These are phyloP conservation scores for Pleurotus cornucopiae DNA, from an alignment of 768 basidiomycete species.

Conservation along the genomic window DNA sequence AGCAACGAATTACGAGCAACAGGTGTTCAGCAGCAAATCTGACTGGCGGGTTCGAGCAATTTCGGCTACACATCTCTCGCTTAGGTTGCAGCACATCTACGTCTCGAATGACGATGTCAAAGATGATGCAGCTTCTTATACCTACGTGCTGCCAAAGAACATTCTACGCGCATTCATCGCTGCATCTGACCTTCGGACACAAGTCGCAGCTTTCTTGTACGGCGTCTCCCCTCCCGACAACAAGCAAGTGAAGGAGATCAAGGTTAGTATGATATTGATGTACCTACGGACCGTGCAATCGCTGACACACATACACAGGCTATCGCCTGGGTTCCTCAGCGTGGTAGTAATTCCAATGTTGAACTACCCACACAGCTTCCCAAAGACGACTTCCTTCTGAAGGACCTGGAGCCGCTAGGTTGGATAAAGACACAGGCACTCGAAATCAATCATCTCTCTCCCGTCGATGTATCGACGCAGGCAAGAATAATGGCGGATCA, in stretches of 20 bases:
- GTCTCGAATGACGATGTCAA: constrained; percentile 99
- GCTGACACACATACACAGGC: constrained; percentile 38
- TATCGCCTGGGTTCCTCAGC: constrained; percentile 95
- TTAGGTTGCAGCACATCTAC: constrained; percentile 97
- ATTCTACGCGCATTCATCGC: constrained; percentile 90
- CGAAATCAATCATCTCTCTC: constrained; percentile 89
- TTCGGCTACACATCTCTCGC: constrained; percentile 91
- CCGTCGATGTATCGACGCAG: constrained; percentile 90
- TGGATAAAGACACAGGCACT: constrained; percentile 97
- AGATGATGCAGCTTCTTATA: constrained; percentile 92
- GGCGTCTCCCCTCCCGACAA: constrained; percentile 93
- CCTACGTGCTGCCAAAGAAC: constrained; percentile 97
- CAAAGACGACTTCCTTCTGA: constrained; percentile 90
- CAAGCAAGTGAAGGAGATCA: constrained; percentile 98
- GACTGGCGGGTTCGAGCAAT: constrained; percentile 99
- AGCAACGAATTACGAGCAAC: constrained; percentile 97
- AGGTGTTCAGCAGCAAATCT: constrained; percentile 98
- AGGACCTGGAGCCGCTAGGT: constrained; percentile 91
- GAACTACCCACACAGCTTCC: constrained; percentile 89
- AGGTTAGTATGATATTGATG: constrained; percentile 34
- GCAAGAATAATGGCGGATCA: constrained; percentile 97
- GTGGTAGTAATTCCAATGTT: constrained; percentile 91
- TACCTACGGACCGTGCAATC: not conserved
- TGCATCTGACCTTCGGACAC: constrained; percentile 91
- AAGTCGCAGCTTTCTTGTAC: constrained; percentile 92